Conservation (phyloP, 305 asterid genomes). For the Fraxinus nigra region DNA sequence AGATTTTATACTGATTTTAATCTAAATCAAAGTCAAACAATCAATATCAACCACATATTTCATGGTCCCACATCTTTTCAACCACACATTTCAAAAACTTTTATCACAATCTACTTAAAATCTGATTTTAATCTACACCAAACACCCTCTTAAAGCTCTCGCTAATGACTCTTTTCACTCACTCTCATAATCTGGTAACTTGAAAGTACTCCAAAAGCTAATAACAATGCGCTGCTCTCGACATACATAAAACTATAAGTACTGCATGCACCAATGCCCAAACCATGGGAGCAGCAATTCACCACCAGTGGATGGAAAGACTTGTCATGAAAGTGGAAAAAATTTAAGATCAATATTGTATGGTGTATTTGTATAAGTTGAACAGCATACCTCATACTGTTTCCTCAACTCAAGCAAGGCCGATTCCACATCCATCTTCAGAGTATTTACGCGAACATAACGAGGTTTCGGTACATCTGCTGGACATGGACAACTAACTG, state of each 20-base stretch:
- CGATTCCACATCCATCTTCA: conserved; percentile 58
- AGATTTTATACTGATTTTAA: no score
- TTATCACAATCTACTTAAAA: no score
- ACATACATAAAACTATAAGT: not conserved
- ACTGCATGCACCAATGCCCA: not conserved
- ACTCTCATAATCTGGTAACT: not conserved
- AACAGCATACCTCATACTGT: conserved; percentile 50
- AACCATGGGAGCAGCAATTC: not conserved
- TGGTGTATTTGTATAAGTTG: not conserved
- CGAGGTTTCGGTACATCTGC: conserved; percentile 80
- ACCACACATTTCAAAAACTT: no score
- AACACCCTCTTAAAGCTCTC: not conserved
- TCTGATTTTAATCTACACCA: no score
- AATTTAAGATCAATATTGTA: not conserved
- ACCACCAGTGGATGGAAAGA: not conserved
- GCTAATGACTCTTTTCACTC: not conserved
- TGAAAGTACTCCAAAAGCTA: not conserved
- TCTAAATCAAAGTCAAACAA: no score
- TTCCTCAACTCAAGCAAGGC: conserved; percentile 55
- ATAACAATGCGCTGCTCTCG: not conserved
- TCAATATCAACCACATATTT: no score
- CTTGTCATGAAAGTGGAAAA: not conserved
- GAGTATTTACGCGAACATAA: conserved; percentile 87
- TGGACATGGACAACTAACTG: conserved; percentile 14
- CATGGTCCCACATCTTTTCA: no score